phyloP scores from a whole-genome alignment of 1,139 yeast species.

The Torulaspora globosa region DNA sequence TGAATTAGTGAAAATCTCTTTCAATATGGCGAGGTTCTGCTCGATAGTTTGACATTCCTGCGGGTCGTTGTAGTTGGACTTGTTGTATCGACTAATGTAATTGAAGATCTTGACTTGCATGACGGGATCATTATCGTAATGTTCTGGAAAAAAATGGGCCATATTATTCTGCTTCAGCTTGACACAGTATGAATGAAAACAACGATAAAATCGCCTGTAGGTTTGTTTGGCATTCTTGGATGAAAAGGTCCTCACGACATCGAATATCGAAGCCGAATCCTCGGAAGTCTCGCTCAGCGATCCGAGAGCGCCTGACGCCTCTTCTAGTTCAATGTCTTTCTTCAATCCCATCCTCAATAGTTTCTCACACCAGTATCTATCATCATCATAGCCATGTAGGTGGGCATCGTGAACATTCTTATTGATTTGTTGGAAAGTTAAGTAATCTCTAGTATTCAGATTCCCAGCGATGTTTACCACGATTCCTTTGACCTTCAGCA shows the following conservation, averaged over 20 bases:
- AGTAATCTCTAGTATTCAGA: conserved; percentile 33
- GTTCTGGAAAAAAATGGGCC: conserved; percentile 27
- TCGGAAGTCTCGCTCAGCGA: conserved; percentile 35
- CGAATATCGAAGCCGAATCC: conserved; percentile 29
- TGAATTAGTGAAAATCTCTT: conserved; percentile 70
- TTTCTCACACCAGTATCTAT: conserved; percentile 49
- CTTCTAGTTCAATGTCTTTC: not conserved
- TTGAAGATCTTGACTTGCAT: conserved; percentile 29
- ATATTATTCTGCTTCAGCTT: conserved; percentile 26
- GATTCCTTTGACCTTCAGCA: conserved; percentile 28
- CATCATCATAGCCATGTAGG: conserved; percentile 36
- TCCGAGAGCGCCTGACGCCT: conserved; percentile 6
- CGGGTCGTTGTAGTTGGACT: conserved; percentile 22
- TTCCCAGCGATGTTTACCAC: conserved; percentile 26
- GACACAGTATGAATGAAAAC: conserved; percentile 25
- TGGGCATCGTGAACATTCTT: conserved; percentile 38
- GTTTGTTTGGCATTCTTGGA: conserved; percentile 16
- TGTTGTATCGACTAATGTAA: conserved; percentile 23
- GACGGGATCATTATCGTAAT: conserved; percentile 30
- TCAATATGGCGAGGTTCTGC: conserved; percentile 27
- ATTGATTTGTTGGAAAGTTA: conserved; percentile 33
- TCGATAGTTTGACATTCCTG: conserved; percentile 21
- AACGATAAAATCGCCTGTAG: conserved; percentile 19
- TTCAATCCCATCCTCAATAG: conserved; percentile 43
- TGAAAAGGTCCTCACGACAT: conserved; percentile 20